Percentiles rank a stretch among this genome's conserved stretches.
phyloP scores from a whole-genome alignment of 2,329 filamentous ascomycete species.

The Ophiognomonia clavigignenti-juglandacearum region DNA sequence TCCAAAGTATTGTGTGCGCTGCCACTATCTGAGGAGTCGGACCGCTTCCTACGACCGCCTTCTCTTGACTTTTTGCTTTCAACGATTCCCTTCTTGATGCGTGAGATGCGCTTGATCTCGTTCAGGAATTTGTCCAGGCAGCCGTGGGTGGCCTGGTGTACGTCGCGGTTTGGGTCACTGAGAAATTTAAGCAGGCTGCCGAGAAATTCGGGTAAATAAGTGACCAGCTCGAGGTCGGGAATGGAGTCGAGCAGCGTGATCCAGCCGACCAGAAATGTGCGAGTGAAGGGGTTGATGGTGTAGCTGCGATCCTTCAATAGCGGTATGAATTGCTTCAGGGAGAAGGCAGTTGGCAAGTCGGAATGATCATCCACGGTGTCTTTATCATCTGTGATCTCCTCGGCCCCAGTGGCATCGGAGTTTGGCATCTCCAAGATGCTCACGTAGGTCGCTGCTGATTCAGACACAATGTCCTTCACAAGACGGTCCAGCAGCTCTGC shows the following conservation, averaged over 20 bases:
- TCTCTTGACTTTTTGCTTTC: slow-evolving; percentile 73
- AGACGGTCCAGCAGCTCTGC: slow-evolving; percentile 91
- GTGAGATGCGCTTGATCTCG: slow-evolving; percentile 92
- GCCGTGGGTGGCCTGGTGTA: slow-evolving; percentile 87
- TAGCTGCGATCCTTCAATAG: slow-evolving; percentile 90
- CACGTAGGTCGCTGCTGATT: slow-evolving; percentile 91
- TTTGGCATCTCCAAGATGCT: slow-evolving; percentile 68
- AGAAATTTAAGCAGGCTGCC: slow-evolving; percentile 87
- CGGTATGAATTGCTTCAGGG: slow-evolving; percentile 83
- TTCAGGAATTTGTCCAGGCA: slow-evolving; percentile 85
- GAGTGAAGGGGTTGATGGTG: slow-evolving; percentile 89
- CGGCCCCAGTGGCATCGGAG: slow-evolving; percentile 36
- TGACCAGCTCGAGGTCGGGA: slow-evolving; percentile 90
- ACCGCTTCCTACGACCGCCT: slow-evolving; percentile 64
- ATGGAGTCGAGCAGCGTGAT: slow-evolving; percentile 93
- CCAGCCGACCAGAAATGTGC: slow-evolving; percentile 95
- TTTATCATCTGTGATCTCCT: slow-evolving; percentile 43
- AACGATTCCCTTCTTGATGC: slow-evolving; percentile 85
- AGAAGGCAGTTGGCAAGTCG: slow-evolving; percentile 79
- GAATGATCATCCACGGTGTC: slow-evolving; percentile 37
- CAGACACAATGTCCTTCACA: slow-evolving; percentile 92
- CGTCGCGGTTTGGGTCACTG: slow-evolving; percentile 84
- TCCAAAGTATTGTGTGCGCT: slow-evolving; percentile 56
- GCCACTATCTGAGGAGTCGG: slow-evolving; percentile 63
- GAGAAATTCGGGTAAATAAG: slow-evolving; percentile 87